phyloP scores from a whole-genome alignment of 176 grass and related monocot genomes.

The Oropetium thomaeum region DNA sequence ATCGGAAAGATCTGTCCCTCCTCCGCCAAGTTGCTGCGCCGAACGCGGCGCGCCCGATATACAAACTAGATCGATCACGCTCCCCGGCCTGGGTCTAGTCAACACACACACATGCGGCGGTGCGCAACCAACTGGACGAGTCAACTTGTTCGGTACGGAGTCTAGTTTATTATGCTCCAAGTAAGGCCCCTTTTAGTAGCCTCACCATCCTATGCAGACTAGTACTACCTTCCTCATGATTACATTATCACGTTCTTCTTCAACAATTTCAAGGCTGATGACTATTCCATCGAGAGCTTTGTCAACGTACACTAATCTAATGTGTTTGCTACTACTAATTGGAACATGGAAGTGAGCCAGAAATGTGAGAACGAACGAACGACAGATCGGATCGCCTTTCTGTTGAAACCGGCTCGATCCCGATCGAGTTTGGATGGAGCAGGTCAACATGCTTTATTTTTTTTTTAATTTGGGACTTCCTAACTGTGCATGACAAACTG shows the following conservation, averaged over 20 bases:
- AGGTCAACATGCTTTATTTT: slow-evolving; percentile 8
- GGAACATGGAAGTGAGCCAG: not conserved
- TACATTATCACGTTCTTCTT: not conserved
- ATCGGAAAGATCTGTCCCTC: not conserved
- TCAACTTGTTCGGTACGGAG: slow-evolving; percentile 38
- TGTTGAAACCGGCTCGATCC: slow-evolving; percentile 31
- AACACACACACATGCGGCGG: not conserved
- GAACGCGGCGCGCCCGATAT: not conserved
- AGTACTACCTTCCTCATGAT: not conserved
- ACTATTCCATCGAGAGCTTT: not conserved
- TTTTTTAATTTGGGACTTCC: not conserved
- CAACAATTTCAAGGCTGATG: not conserved
- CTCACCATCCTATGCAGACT: slow-evolving; percentile 22
- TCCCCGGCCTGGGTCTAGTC: not conserved
- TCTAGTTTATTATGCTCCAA: not conserved
- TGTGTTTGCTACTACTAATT: not conserved
- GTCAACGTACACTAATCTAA: not conserved
- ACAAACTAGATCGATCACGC: not conserved
- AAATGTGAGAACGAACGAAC: not conserved
- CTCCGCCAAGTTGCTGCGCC: slow-evolving; percentile 11
- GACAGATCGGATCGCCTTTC: not conserved
- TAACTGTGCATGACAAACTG: not conserved
- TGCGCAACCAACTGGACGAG: not conserved
- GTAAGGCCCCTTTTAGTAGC: not conserved
- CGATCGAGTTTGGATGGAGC: slow-evolving; percentile 12